Evolutionary conservation across 2,329 filamentous ascomycete genomes (phyloP).

Genomic region (Venturiaceae sp.): DNA sequence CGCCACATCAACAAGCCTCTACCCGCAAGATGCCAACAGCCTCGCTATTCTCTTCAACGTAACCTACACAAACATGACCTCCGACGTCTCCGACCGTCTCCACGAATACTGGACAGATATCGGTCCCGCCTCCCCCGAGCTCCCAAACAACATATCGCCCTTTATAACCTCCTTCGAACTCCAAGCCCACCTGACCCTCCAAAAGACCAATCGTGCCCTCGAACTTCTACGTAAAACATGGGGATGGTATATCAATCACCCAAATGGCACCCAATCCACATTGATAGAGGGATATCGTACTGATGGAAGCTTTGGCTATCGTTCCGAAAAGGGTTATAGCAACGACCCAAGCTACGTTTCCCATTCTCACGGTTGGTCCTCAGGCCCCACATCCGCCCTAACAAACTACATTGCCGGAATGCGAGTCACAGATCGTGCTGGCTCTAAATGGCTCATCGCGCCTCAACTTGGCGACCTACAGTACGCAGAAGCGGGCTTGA

Average conservation of each 20-base stretch:
- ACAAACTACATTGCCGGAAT: slow-evolving; percentile 36
- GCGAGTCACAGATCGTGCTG: slow-evolving; percentile 27
- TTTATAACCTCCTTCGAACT: slow-evolving; percentile 52
- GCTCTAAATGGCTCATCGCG: slow-evolving; percentile 31
- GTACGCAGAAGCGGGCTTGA: slow-evolving; percentile 35
- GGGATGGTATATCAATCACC: slow-evolving; percentile 51
- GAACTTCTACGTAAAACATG: slow-evolving; percentile 46
- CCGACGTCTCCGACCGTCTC: slow-evolving; percentile 34
- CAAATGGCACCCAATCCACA: slow-evolving; percentile 48
- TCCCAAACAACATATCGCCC: slow-evolving; percentile 47
- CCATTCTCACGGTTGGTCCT: slow-evolving; percentile 34
- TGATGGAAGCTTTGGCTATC: slow-evolving; percentile 49
- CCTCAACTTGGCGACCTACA: slow-evolving; percentile 35
- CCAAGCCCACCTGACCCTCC: slow-evolving; percentile 43
- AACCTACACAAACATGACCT: slow-evolving; percentile 23
- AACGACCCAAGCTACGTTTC: slow-evolving; percentile 35
- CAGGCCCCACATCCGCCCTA: slow-evolving; percentile 19
- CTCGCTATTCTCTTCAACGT: slow-evolving; percentile 43
- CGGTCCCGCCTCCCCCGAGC: slow-evolving; percentile 45
- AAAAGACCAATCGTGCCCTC: slow-evolving; percentile 40
- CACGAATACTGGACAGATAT: slow-evolving; percentile 45
- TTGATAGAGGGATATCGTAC: slow-evolving; percentile 49
- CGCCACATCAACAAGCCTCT: slow-evolving; percentile 22
- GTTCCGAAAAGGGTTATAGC: slow-evolving; percentile 41
- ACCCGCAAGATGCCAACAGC: slow-evolving; percentile 45